Percentiles rank a stretch among this genome's conserved stretches.
Evolutionary conservation across 306 rosid genomes (phyloP).

Genomic region (Cucumis melo): DNA sequence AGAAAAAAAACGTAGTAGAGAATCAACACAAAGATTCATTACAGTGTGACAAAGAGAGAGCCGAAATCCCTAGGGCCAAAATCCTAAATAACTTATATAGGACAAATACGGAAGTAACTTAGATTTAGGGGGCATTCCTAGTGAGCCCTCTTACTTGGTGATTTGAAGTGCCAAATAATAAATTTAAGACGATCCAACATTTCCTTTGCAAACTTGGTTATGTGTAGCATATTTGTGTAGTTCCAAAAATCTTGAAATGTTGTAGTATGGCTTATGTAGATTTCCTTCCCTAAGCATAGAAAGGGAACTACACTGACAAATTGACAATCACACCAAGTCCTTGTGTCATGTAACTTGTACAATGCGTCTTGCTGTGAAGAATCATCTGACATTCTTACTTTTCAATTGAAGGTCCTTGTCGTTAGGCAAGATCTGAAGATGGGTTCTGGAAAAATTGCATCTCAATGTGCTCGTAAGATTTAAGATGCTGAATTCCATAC

Average conservation of each 20-base stretch:
- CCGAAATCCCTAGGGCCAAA: too few species aligned
- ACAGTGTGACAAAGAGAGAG: too few species aligned
- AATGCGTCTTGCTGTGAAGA: neutral
- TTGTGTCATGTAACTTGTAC: neutral
- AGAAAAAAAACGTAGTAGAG: too few species aligned
- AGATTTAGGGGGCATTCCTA: too few species aligned
- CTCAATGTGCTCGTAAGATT: slow-evolving; percentile 88
- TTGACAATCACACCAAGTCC: neutral
- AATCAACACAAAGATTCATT: too few species aligned
- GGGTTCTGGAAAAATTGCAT: slow-evolving; percentile 87
- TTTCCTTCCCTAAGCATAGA: neutral
- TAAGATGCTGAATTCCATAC: slow-evolving; percentile 15
- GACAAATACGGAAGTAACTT: too few species aligned
- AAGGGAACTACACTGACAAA: neutral
- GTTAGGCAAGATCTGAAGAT: slow-evolving; percentile 88
- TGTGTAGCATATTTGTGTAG: neutral
- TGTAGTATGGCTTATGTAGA: neutral
- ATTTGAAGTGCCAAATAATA: too few species aligned
- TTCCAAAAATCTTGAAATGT: neutral
- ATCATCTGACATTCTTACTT: neutral
- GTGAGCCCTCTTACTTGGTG: too few species aligned
- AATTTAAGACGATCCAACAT: too few species aligned
- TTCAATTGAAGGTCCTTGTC: slow-evolving; percentile 42
- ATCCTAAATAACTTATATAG: too few species aligned
- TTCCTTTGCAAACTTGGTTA: neutral